phyloP scores from a whole-genome alignment of 1,139 yeast genomes.

The Hanseniaspora uvarum region DNA sequence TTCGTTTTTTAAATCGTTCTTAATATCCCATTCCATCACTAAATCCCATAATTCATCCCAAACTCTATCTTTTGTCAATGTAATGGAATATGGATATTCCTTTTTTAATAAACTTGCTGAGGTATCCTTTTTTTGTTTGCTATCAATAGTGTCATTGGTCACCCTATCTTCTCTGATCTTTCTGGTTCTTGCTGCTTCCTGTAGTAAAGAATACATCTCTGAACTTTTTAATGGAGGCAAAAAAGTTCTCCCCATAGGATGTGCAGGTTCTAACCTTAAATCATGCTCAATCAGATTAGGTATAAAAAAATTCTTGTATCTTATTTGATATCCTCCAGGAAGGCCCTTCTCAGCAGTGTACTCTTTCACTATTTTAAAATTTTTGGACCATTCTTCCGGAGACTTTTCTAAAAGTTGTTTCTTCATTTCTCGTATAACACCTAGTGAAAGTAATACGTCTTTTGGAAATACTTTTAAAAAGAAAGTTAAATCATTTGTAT shows the following conservation, averaged over 20 bases:
- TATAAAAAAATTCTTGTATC: conserved; percentile 10
- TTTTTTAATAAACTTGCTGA: neutral
- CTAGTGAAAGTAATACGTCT: neutral
- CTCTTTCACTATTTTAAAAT: conserved; percentile 7
- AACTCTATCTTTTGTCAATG: neutral
- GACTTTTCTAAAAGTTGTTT: neutral
- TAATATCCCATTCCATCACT: conserved; percentile 9
- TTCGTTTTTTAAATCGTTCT: neutral
- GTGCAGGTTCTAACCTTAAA: neutral
- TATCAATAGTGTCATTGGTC: neutral
- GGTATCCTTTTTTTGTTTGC: neutral
- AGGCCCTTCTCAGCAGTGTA: neutral
- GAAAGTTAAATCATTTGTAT: neutral
- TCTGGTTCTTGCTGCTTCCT: neutral
- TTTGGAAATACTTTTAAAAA: conserved; percentile 2
- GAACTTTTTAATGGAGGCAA: neutral
- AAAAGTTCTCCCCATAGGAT: neutral
- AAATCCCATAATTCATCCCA: conserved; percentile 10
- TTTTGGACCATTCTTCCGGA: neutral
- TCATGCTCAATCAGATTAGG: neutral
- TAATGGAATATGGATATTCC: conserved; percentile 1
- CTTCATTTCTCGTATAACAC: conserved; percentile 2
- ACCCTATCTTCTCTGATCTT: neutral
- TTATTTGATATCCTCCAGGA: conserved; percentile 1
- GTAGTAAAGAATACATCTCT: neutral